Conservation (phyloP, 169 alveolate species). For the Prorocentrum cordatum region DNA sequence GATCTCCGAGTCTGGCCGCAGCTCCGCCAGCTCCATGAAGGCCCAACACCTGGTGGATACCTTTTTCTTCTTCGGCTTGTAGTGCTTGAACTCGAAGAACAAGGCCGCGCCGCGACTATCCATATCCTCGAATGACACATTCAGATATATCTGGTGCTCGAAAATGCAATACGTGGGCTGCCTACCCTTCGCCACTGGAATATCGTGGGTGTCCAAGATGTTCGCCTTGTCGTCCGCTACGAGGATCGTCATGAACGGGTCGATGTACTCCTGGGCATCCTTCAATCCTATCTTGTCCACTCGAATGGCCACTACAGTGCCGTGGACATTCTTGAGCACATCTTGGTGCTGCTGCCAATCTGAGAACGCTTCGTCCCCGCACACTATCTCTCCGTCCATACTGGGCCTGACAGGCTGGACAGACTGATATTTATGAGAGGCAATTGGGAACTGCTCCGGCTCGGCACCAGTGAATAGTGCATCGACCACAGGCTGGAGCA, state of each 20-base stretch:
- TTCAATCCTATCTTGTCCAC: conserved; percentile 67
- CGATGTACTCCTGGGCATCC: conserved; percentile 71
- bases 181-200: too few relatives aligned
- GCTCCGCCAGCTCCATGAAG: conserved; percentile 72
- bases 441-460: too few relatives aligned
- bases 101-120: conserved; percentile 60
- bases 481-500: too few relatives aligned
- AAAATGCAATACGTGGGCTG: too few relatives aligned
- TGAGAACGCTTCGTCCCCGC: too few relatives aligned
- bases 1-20: conserved; percentile 38
- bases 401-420: too few relatives aligned
- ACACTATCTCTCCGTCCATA: too few relatives aligned
- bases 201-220: conserved; percentile 18
- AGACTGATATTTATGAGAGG: too few relatives aligned
- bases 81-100: conserved; percentile 72
- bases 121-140: conserved; percentile 68
- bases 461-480: too few relatives aligned
- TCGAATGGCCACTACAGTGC: conserved; percentile 5
- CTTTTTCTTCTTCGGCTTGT: conserved; percentile 72
- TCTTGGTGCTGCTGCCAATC: too few relatives aligned
- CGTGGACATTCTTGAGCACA: not conserved
- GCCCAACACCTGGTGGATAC: conserved; percentile 72
- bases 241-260: conserved; percentile 61
- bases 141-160: conserved; percentile 63
- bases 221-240: conserved; percentile 36